phyloP scores from a whole-genome alignment of 2,329 filamentous ascomycete genomes.

The Exophiala xenobiotica region DNA sequence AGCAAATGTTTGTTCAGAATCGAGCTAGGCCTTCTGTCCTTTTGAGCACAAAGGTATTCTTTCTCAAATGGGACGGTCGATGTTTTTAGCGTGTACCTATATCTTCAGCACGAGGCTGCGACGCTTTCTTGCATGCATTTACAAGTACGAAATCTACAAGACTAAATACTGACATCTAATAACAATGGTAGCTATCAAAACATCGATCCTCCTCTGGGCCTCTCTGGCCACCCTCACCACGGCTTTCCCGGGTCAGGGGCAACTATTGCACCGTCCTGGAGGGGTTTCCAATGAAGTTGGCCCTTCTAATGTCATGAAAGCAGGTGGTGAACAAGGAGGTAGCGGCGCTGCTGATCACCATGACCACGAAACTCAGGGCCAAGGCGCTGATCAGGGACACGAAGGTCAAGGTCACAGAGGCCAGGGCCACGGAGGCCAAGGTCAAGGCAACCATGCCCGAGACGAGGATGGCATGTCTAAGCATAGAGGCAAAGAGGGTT shows the following conservation, averaged over 20 bases:
- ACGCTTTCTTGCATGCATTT: background rate
- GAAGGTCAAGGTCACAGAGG: background rate
- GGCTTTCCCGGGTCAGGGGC: constrained; percentile 5
- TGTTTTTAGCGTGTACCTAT: background rate
- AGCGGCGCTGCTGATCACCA: no score
- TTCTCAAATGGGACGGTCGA: background rate
- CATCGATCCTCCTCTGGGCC: constrained; percentile 10
- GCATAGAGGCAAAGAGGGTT: background rate
- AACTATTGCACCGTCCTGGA: constrained; percentile 7
- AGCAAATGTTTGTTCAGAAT: background rate
- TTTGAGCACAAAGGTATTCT: background rate
- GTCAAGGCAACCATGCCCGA: background rate
- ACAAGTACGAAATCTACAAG: background rate
- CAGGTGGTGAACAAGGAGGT: background rate
- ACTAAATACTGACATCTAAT: background rate
- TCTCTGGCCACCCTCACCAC: constrained; percentile 12
- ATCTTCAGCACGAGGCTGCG: background rate
- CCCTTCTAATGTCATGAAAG: background rate
- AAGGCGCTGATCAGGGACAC: background rate
- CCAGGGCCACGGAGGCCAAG: background rate
- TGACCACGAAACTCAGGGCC: background rate
- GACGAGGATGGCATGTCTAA: background rate
- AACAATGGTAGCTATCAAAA: constrained; percentile 17
- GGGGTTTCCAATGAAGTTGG: constrained; percentile 2
- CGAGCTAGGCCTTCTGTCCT: background rate